Evolutionary conservation across 2,329 filamentous ascomycete species (phyloP).

Genomic region (Claviceps sp.): DNA sequence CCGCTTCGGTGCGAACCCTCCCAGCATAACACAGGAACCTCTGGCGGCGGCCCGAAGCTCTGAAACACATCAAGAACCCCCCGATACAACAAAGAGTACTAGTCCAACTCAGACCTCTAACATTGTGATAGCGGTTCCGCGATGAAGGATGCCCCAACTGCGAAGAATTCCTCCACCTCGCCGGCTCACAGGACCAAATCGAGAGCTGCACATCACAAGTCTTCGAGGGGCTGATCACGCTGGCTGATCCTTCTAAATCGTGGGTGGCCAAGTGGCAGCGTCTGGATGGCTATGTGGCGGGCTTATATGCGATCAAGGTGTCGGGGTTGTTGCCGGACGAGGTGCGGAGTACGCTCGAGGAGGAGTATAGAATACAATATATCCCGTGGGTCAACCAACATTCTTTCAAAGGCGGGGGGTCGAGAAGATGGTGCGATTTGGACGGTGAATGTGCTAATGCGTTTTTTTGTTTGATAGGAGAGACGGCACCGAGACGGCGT

Average conservation of each 20-base stretch:
- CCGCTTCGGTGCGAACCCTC: conserved; percentile 45
- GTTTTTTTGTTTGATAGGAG: conserved; percentile 24
- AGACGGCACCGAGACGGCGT: conserved; percentile 42
- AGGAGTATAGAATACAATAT: conserved; percentile 50
- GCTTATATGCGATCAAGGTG: conserved; percentile 91
- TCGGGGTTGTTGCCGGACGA: conserved; percentile 65
- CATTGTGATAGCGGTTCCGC: conserved; percentile 55
- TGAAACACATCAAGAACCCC: too few species aligned
- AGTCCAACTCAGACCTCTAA: background rate
- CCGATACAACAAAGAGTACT: background rate
- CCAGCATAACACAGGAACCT: background rate
- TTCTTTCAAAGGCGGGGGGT: background rate
- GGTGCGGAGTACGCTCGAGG: conserved; percentile 44
- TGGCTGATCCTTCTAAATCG: conserved; percentile 68
- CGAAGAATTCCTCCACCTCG: conserved; percentile 78
- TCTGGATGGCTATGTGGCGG: conserved; percentile 73
- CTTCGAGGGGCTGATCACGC: conserved; percentile 81
- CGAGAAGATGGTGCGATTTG: background rate
- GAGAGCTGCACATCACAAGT: conserved; percentile 91
- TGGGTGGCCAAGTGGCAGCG: conserved; percentile 98
- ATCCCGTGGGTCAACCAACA: conserved; percentile 44
- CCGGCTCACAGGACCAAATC: conserved; percentile 65
- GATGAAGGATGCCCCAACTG: conserved; percentile 91
- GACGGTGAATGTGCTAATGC: conserved; percentile 1
- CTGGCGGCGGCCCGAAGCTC: too few species aligned